A percentile compares a stretch with the other conserved stretches of the same genome.
phyloP scores from a whole-genome alignment of 495 filamentous ascomycete species.

The Staphylotrichum tortipilum region DNA sequence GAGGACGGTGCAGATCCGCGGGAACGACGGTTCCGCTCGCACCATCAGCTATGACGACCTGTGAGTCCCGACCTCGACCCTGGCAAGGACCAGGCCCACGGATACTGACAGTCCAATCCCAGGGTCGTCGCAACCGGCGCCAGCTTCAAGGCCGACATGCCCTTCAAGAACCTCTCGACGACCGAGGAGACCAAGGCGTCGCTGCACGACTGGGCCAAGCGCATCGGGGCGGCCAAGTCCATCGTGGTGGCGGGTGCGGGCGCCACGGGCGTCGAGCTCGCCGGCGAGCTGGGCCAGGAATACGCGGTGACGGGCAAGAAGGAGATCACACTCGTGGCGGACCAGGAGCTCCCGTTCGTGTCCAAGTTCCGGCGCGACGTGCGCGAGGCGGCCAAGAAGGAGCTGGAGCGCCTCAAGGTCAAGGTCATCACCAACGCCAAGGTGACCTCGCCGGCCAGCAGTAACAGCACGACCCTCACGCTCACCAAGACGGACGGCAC shows the following conservation, averaged over 20 bases:
- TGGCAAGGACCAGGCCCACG: background rate
- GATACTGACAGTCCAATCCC: background rate
- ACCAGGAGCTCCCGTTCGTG: conserved; percentile 22
- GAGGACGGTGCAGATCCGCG: conserved; percentile 38
- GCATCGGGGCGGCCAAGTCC: conserved; percentile 44
- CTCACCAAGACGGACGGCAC: conserved; percentile 6
- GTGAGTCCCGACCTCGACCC: conserved; percentile 1
- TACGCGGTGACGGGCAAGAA: conserved; percentile 23
- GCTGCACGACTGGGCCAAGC: conserved; percentile 37
- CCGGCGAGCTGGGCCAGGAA: conserved; percentile 50
- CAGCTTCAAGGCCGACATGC: conserved; percentile 31
- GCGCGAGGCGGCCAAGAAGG: conserved; percentile 17
- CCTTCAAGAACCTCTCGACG: conserved; percentile 42
- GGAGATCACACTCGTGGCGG: conserved; percentile 39
- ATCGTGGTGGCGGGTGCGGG: conserved; percentile 64
- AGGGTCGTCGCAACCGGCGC: conserved; percentile 48
- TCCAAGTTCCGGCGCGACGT: conserved; percentile 16
- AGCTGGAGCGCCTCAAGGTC: conserved; percentile 30
- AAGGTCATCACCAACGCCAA: conserved; percentile 21
- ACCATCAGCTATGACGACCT: conserved; percentile 44
- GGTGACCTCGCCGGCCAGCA: conserved; percentile 9
- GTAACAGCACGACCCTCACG: background rate
- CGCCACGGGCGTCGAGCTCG: conserved; percentile 55
- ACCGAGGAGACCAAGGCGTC: conserved; percentile 35
- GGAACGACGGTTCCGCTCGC: conserved; percentile 20